phyloP scores from a whole-genome alignment of 805 yeast genomes.

The Hemisphaericaspora nanyangensis region DNA sequence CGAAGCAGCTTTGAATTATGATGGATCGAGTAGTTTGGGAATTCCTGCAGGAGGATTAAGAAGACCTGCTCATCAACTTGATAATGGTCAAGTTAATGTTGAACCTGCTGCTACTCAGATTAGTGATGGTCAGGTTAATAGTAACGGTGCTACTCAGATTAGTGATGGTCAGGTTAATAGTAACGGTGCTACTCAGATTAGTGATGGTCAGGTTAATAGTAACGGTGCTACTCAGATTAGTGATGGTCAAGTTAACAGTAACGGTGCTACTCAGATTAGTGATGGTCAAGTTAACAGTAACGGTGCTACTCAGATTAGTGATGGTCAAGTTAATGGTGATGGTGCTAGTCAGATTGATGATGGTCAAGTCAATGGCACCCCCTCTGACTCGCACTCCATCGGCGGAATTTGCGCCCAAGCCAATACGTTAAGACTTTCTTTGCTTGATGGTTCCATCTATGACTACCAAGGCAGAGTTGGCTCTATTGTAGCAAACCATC shows the following conservation, averaged over 20 bases:
- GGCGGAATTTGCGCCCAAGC: constrained; percentile 23
- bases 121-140: constrained; percentile 11
- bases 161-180: constrained; percentile 46
- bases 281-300: constrained; percentile 24
- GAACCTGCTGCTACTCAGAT: constrained; percentile 8
- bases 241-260: constrained; percentile 37
- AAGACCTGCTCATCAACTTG: constrained; percentile 20
- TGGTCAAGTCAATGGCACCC: constrained; percentile 36
- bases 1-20: no score
- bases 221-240: constrained; percentile 27
- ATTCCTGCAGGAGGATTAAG: constrained; percentile 7
- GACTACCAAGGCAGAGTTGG: constrained; percentile 42
- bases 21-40: background rate
- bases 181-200: constrained; percentile 30
- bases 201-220: constrained; percentile 42
- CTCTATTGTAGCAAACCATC: constrained; percentile 53
- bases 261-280: constrained; percentile 27
- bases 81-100: constrained; percentile 27
- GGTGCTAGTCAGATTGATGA: constrained; percentile 37
- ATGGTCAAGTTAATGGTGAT: constrained; percentile 24
- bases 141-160: constrained; percentile 32
- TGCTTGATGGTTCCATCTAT: constrained; percentile 16
- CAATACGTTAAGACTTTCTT: constrained; percentile 17
- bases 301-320: constrained; percentile 27
- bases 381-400: constrained; percentile 29